Evolutionary conservation across 768 basidiomycete genomes (phyloP), one percentile per base, ranked within the genome.

Genomic region (Leccinum olivaceopallidum): DNA sequence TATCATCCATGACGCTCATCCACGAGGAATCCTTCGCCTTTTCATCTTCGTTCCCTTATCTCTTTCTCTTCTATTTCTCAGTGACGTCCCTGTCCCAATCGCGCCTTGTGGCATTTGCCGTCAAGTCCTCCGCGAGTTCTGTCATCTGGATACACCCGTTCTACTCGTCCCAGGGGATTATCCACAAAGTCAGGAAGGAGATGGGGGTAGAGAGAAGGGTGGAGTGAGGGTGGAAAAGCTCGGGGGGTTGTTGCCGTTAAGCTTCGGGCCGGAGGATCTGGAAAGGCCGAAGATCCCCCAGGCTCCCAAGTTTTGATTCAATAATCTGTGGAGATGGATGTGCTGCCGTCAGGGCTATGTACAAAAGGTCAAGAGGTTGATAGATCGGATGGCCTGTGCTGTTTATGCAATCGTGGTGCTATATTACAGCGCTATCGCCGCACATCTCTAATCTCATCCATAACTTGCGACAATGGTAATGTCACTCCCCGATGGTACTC

Each of bases 91-190:
- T 0, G 70, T 79, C 0, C 71, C 87, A 0, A 77, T 90, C 52
- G 89, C 94, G 2, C 96, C 96, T 0, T 98, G 97, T 72, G 96
- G 96, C 2, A 86, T 95, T 52, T 99, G 95, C 67, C 88, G 96
- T 8, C 95, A 98, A 71, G 83, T 97, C 54, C 81, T 94, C 53
- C 85, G 91, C 60, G 94, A 96, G 68, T 95, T 96, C 67, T 94
- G 91, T 67, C 73, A 82, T 6, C 81, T 84, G 39, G 78, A 86
- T 26, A 90, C 89, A 80, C 91, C 92, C 0, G 77, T 90, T 57
- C 73, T 86, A 26, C 85, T 95, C 4, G 83, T 90, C 3, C 88
- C 89, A 3, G 83, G 82, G 2, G 81, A 87, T 67, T 87, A 87
- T 66, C 79, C 82, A 0, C 74, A 81, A 58, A 63, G 67, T 66